A percentile compares a stretch with the other conserved stretches of the same genome.
phyloP scores from a whole-genome alignment of 2,329 filamentous ascomycete species.

The Fusarium sterilihyphosum region DNA sequence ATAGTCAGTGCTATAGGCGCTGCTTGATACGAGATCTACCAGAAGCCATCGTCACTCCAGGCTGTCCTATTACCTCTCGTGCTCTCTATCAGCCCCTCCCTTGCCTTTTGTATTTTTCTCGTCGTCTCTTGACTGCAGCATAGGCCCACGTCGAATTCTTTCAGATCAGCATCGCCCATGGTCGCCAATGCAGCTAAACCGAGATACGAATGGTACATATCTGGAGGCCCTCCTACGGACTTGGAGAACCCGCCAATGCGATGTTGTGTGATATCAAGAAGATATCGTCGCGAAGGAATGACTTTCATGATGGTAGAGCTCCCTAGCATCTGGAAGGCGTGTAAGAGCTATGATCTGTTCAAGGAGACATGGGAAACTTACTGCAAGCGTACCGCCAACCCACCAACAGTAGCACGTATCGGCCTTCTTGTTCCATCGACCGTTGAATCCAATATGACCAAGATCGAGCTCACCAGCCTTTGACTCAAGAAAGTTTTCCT shows the following conservation, averaged over 20 bases:
- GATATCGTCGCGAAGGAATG: conserved; percentile 74
- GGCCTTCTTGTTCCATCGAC: conserved; percentile 87
- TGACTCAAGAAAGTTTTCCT: conserved; percentile 51
- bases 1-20: not conserved
- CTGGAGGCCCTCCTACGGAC: conserved; percentile 71
- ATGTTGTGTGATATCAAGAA: conserved; percentile 89
- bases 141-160: conserved; percentile 76
- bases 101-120: conserved; percentile 59
- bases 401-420: conserved; percentile 98
- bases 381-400: conserved; percentile 73
- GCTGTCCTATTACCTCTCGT: conserved; percentile 1
- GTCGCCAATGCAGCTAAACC: conserved; percentile 83
- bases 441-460: conserved; percentile 81
- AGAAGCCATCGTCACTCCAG: conserved; percentile 38
- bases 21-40: conserved; percentile 5
- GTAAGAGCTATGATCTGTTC: not conserved
- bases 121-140: conserved; percentile 75
- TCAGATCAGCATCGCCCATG: conserved; percentile 75
- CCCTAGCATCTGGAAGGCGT: conserved; percentile 64
- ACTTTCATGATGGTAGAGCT: conserved; percentile 67
- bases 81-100: conserved; percentile 50
- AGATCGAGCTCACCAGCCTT: conserved; percentile 47
- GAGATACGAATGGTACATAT: conserved; percentile 89
- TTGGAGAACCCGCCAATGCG: conserved; percentile 86
- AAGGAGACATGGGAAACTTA: conserved; percentile 36